Evolutionary conservation across 2,329 filamentous ascomycete genomes (phyloP), one percentile per base, ranked within the genome.

Genomic region (Penicillium sp.): DNA sequence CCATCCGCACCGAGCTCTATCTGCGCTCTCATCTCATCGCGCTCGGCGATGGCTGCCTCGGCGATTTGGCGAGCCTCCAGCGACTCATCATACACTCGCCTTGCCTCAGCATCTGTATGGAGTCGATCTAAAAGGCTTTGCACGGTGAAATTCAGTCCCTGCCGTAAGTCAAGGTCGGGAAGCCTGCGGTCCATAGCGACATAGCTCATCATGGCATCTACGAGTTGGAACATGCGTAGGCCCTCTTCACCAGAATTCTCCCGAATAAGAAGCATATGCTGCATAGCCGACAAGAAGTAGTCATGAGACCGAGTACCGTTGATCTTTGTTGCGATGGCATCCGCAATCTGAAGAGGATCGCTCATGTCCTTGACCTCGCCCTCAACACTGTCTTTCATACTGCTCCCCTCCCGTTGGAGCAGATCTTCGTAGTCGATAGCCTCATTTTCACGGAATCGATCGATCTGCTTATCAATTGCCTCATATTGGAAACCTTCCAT

Each of bases 401-500:
- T 96, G 72, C 87, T 93, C 67, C 89, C 91, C 77, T 98, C 95
- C 61, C 88, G 85, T 75, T 98, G 93, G 47, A 98, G 85, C 76
- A 97, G 89, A 74, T 98, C 95, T 78, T 99, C 95, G 73, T 98
- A 98, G 79, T 99, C 95, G 73, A 98, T 96, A 54, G 92, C 92
- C 77, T 98, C 93, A 72, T 98, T 97, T 62, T 89, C 88, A 57
- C 91, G 87, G 80, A 95, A 99, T 53, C 88, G 88, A 74, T 97
- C 93, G 69, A 98, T 90, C 79, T 99, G 95, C 82, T 97, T 98
- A 82, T 98, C 93, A 66, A 99, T 95, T 68, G 96, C 86, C 68
- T 99, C 95, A 78, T 98, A 99, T 75, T 98, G 93, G 80, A 99
- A 98, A 44, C 86, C 90, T 76, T 96, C 93, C 95, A 98, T 98